phyloP scores from a whole-genome alignment of 2,329 filamentous ascomycete species.

The Xylaria polymorpha region DNA sequence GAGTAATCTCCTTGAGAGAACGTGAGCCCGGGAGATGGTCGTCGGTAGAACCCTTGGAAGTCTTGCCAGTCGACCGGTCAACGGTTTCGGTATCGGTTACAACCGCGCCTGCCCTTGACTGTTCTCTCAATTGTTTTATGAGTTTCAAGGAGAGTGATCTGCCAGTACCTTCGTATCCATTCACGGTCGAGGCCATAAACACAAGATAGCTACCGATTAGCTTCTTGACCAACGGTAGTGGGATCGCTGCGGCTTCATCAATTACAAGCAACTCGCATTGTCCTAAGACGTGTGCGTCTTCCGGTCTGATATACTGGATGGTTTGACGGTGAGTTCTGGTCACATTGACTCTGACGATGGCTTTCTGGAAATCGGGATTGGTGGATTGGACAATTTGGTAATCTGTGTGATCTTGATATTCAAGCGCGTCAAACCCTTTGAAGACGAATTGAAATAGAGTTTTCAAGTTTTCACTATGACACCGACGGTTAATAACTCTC shows the following conservation, averaged over 20 bases:
- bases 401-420: constrained; percentile 93
- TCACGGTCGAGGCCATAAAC: constrained; percentile 99
- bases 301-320: constrained; percentile 97
- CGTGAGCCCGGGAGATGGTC: constrained; percentile 72
- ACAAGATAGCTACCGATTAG: constrained; percentile 96
- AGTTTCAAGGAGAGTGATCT: constrained; percentile 94
- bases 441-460: constrained; percentile 98
- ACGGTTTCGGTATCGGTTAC: constrained; percentile 70
- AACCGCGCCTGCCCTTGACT: constrained; percentile 76
- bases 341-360: constrained; percentile 95
- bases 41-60: constrained; percentile 69
- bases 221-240: constrained; percentile 89
- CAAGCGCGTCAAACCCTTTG: constrained; percentile 95
- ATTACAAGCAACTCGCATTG: constrained; percentile 97
- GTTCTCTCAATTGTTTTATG: constrained; percentile 95
- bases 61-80: constrained; percentile 82
- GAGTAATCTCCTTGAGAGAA: constrained; percentile 88
- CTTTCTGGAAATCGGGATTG: constrained; percentile 99
- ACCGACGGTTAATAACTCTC: constrained; percentile 11
- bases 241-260: constrained; percentile 96
- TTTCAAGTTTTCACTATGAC: constrained; percentile 83
- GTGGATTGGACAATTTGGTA: constrained; percentile 99
- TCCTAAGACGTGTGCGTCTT: constrained; percentile 93
- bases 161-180: constrained; percentile 97
- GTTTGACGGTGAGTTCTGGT: constrained; percentile 95